Percentiles rank a stretch among this genome's conserved stretches.
These are phyloP conservation scores for Grigorovia transvaalensis DNA, from an alignment of 805 yeast species.

Conservation along the genomic window DNA sequence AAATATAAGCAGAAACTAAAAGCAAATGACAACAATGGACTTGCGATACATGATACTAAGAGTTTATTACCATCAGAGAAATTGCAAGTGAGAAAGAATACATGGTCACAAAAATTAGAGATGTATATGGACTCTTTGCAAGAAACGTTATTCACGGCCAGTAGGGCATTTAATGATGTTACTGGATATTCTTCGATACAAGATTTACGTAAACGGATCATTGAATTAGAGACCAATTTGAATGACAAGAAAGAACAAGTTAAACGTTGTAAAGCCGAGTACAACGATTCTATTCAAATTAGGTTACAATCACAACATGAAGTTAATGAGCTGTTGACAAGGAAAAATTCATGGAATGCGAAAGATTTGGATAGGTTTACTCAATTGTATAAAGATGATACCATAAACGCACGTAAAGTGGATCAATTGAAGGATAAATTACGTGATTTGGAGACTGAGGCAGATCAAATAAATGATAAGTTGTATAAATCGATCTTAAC, in stretches of 20 bases:
- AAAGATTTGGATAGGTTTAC: constrained; percentile 79
- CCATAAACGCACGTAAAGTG: constrained; percentile 56
- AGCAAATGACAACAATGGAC: constrained; percentile 24
- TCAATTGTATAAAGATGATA: constrained; percentile 68
- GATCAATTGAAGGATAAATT: constrained; percentile 38
- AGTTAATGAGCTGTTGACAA: constrained; percentile 74
- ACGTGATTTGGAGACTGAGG: constrained; percentile 44
- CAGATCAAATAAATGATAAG: constrained; percentile 59
- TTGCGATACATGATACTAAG: constrained; percentile 29
- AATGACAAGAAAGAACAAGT: constrained; percentile 40
- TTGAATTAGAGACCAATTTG: constrained; percentile 41
- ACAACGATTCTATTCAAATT: constrained; percentile 49
- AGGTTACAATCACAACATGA: constrained; percentile 70
- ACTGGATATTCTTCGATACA: constrained; percentile 87
- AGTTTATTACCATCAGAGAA: constrained; percentile 35
- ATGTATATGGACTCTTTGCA: constrained; percentile 45
- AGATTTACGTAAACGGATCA: constrained; percentile 52
- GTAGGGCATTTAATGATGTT: constrained; percentile 70
- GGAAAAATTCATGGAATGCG: constrained; percentile 76
- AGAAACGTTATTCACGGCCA: constrained; percentile 47
- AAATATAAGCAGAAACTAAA: constrained; percentile 30
- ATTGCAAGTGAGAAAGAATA: constrained; percentile 30
- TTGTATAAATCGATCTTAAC: constrained; percentile 71
- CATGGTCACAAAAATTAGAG: constrained; percentile 37
- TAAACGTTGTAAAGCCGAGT: constrained; percentile 37